phyloP scores from a whole-genome alignment of 441 rosid genomes.

The Erysimum pusillum region DNA sequence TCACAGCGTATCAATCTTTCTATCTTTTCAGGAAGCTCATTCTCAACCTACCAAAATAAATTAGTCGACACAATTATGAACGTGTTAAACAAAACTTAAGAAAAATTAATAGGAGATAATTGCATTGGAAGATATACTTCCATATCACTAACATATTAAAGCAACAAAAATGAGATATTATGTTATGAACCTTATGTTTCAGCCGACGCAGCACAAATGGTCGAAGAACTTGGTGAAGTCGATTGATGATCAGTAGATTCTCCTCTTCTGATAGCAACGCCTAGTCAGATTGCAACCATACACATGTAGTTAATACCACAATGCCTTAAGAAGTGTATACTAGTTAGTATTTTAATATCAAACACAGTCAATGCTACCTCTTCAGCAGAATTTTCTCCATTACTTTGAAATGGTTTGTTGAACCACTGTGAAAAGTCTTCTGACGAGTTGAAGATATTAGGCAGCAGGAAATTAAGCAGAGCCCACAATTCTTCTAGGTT shows the following conservation, averaged over 20 bases:
- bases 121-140: constrained; percentile 6
- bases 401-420: constrained; percentile 95
- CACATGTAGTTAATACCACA: constrained; percentile 2
- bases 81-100: constrained; percentile 30
- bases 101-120: constrained; percentile 23
- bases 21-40: constrained; percentile 92
- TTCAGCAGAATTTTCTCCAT: constrained; percentile 89
- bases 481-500: constrained; percentile 99
- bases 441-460: constrained; percentile 93
- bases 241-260: constrained; percentile 90
- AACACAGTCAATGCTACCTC: constrained; percentile 60
- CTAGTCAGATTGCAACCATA: constrained; percentile 50
- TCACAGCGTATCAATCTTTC: constrained; percentile 94
- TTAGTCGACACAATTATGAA: constrained; percentile 54
- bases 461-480: constrained; percentile 90
- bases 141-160: background rate
- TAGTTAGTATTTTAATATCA: constrained; percentile 24
- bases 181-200: constrained; percentile 81
- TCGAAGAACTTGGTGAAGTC: constrained; percentile 97
- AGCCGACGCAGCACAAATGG: constrained; percentile 95
- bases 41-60: constrained; percentile 76
- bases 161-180: constrained; percentile 2
- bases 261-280: constrained; percentile 97
- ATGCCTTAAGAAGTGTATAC: constrained; percentile 6
- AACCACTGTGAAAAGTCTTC: constrained; percentile 99